A percentile compares a stretch with the other conserved stretches of the same genome.
Evolutionary conservation across 2,329 filamentous ascomycete species (phyloP).

Genomic region (Ceratocystiopsis minuta): DNA sequence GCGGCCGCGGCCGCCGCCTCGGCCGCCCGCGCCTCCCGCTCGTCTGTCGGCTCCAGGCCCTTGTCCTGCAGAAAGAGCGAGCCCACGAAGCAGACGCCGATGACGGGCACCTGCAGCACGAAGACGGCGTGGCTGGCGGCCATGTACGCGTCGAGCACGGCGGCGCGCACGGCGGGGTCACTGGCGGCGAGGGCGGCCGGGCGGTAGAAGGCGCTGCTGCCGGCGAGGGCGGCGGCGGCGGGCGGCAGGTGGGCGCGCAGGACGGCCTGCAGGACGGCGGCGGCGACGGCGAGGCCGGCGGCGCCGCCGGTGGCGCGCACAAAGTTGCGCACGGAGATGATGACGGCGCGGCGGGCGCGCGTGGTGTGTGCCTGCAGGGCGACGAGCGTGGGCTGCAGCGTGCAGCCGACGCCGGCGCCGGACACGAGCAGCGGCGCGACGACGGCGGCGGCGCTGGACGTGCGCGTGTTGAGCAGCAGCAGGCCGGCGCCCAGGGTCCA

Average conservation of each 20-base stretch:
- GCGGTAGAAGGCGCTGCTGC: conserved; percentile 13
- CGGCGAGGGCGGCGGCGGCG: conserved; percentile 10
- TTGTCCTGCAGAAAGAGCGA: conserved; percentile 33
- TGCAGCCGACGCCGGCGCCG: conserved; percentile 18
- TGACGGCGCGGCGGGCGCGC: conserved; percentile 19
- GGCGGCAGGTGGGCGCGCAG: conserved; percentile 7
- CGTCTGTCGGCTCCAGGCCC: conserved; percentile 20
- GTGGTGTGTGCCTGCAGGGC: conserved; percentile 20
- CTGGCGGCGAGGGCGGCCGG: conserved; percentile 9
- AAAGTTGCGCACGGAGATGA: conserved; percentile 21
- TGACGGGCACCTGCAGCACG: conserved; percentile 34
- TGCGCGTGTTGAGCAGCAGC: conserved; percentile 11
- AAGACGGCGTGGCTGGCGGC: conserved; percentile 36
- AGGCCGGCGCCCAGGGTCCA: conserved; percentile 20
- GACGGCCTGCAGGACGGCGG: conserved; percentile 16
- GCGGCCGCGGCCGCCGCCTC: neutral
- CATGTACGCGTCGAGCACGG: conserved; percentile 11
- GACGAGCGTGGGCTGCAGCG: conserved; percentile 20
- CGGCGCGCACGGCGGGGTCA: conserved; percentile 1
- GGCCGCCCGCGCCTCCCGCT: conserved; percentile 2
- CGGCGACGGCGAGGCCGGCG: conserved; percentile 16
- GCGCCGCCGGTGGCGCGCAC: conserved; percentile 20
- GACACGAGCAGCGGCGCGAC: conserved; percentile 16
- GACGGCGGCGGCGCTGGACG: conserved; percentile 13
- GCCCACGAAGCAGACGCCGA: conserved; percentile 29